Evolutionary conservation across 495 filamentous ascomycete genomes (phyloP), one percentile per base, ranked within the genome.

Genomic region (Penicillium salamii): DNA sequence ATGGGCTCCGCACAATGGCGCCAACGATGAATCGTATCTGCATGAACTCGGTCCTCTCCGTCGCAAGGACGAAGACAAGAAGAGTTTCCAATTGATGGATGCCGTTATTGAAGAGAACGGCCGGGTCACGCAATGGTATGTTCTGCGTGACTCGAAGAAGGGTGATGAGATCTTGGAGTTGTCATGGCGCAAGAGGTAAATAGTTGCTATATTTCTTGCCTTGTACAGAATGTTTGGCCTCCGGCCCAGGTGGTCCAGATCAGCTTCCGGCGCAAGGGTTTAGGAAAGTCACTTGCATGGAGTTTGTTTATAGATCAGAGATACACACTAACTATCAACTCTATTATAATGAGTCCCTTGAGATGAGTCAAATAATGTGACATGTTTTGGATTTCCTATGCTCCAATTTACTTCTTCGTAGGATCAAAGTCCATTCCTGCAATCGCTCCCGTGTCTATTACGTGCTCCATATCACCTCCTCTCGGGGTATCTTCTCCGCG

Each of bases 41-140:
- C 72, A 74, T 44, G 68, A 69, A 42, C 57, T 76, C 11, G 72
- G 72, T 7, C 72, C 72, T 0, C 50, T 76, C 7, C 70, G 72
- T 11, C 55, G 46, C 13, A 72, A 68, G 53, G 72, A 76, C 42
- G 53, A 59, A 7, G 48, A 62, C 18, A 76, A 76, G 42, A 48
- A 65, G 38, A 69, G 62, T 46, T 74, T 65, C 35, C 46, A 55
- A 8, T 50, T 74, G 20, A 50, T 52, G 14, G 72, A 76, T 23
- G 57, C 66, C 2, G 46, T 63, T 3, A 18, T 67, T 8, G 66
- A 71, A 19, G 52, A 43, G 7, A 57, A 66, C 13, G 55, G 53
- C 48, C 47, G 49, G 24, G 66, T 73, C 5, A 67, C 58, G 7
- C 72, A 76, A 39, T 73, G 68, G 63, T 76, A 73, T 46, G 54